Evolutionary conservation across 192 early-diverging fungal species (phyloP).

Genomic region (Coemansia interrupta): DNA sequence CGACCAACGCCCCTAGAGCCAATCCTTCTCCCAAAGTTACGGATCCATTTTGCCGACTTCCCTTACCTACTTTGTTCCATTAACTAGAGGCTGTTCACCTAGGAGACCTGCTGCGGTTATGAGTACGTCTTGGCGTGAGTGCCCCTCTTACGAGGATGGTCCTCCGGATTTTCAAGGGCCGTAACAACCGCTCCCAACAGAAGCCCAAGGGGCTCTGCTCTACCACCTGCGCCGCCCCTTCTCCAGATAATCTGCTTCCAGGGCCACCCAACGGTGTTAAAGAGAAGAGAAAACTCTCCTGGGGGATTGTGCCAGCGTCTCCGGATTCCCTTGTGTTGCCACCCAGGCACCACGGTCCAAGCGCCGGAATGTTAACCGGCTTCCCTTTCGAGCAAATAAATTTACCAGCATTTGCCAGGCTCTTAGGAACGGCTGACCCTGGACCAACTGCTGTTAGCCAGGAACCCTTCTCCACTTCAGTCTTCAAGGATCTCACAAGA

Average conservation of each 20-base stretch:
- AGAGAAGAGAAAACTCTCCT: conserved; percentile 75
- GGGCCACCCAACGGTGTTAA: conserved; percentile 56
- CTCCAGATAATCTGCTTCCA: conserved; percentile 67
- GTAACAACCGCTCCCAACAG: conserved; percentile 61
- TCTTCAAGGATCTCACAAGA: conserved; percentile 82
- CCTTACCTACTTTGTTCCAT: conserved; percentile 83
- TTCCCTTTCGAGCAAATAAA: conserved; percentile 66
- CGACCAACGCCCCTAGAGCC: conserved; percentile 63
- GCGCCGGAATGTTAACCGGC: conserved; percentile 75
- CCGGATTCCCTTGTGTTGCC: conserved; percentile 69
- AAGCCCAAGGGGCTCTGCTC: conserved; percentile 44
- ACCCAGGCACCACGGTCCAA: conserved; percentile 61
- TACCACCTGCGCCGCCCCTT: conserved; percentile 50
- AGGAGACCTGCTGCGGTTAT: conserved; percentile 79
- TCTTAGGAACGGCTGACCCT: conserved; percentile 80
- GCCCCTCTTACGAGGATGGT: conserved; percentile 49
- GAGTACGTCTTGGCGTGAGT: conserved; percentile 65
- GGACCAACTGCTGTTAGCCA: conserved; percentile 67
- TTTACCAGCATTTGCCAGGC: conserved; percentile 57
- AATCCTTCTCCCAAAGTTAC: conserved; percentile 83
- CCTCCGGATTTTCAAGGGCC: conserved; percentile 74
- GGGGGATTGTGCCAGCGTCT: conserved; percentile 61
- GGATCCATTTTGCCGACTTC: conserved; percentile 83
- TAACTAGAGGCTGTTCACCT: conserved; percentile 80
- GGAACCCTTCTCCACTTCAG: conserved; percentile 82